These are phyloP conservation scores for Favolaschia claudopus DNA, from an alignment of 768 basidiomycete species.

Conservation along the genomic window DNA sequence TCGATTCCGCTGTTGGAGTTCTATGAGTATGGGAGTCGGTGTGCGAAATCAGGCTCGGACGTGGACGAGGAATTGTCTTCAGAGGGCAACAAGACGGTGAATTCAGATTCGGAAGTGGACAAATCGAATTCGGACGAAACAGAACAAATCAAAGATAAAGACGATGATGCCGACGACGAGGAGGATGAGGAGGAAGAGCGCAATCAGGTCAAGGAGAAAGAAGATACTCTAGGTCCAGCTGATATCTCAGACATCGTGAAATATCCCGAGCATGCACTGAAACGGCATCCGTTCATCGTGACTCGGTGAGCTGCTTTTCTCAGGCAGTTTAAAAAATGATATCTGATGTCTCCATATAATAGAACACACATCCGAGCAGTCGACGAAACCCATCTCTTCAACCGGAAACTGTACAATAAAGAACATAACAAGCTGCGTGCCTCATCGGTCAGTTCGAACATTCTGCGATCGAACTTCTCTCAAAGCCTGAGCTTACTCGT, in stretches of 20 bases:
- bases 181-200: background rate
- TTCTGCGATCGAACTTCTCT: too few relatives aligned
- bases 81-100: too few relatives aligned
- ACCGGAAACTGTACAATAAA: constrained; percentile 35
- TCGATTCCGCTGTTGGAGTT: background rate
- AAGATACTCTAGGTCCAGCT: too few relatives aligned
- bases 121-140: too few relatives aligned
- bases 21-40: background rate
- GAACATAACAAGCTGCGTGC: constrained; percentile 28
- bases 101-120: too few relatives aligned
- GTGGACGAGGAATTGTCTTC: too few relatives aligned
- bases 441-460: constrained; percentile 26
- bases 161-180: background rate
- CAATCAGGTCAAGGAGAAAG: background rate
- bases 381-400: constrained; percentile 37
- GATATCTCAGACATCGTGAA: background rate
- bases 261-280: constrained; percentile 19
- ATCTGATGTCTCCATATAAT: background rate
- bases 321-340: background rate
- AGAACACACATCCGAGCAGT: constrained; percentile 43
- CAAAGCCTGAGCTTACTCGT: too few relatives aligned
- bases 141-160: background rate
- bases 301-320: constrained; percentile 41
- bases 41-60: too few relatives aligned
- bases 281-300: constrained; percentile 42